phyloP scores from a whole-genome alignment of 257 asterid species.

The Solanum habrochaites region DNA sequence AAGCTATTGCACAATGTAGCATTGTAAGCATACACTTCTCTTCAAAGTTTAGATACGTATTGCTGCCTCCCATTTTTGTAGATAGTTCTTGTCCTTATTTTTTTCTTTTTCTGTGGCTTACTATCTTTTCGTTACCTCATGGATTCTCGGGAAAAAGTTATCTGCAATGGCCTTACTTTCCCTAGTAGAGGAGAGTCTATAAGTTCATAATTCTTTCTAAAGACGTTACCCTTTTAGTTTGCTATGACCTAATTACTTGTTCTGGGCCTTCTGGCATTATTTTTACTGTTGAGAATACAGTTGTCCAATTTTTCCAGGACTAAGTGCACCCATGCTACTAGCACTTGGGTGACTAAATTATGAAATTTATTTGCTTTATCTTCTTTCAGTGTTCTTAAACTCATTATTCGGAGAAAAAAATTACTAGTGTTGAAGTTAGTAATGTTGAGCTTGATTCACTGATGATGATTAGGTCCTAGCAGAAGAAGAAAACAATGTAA shows the following conservation, averaged over 20 bases:
- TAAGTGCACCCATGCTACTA: neutral
- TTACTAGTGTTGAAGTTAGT: neutral
- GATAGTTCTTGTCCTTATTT: neutral
- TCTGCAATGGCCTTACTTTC: neutral
- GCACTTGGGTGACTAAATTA: neutral
- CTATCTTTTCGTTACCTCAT: neutral
- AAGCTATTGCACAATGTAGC: slow-evolving; percentile 89
- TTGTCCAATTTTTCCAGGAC: neutral
- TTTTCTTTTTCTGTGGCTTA: neutral
- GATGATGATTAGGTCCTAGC: slow-evolving; percentile 45
- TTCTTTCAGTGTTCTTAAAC: neutral
- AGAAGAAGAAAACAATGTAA: slow-evolving; percentile 80
- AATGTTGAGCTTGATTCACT: neutral
- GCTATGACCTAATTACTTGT: neutral
- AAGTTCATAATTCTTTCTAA: neutral
- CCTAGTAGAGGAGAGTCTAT: neutral
- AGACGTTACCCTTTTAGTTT: neutral
- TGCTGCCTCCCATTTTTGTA: neutral
- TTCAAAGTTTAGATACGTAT: neutral
- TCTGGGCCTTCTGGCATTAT: neutral
- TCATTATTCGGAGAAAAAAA: neutral
- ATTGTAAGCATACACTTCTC: slow-evolving; percentile 37
- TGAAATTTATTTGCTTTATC: neutral
- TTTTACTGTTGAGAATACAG: neutral
- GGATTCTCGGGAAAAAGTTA: neutral